phyloP scores from a whole-genome alignment of 106 monocot species.

The Dactylorhiza incarnata region DNA sequence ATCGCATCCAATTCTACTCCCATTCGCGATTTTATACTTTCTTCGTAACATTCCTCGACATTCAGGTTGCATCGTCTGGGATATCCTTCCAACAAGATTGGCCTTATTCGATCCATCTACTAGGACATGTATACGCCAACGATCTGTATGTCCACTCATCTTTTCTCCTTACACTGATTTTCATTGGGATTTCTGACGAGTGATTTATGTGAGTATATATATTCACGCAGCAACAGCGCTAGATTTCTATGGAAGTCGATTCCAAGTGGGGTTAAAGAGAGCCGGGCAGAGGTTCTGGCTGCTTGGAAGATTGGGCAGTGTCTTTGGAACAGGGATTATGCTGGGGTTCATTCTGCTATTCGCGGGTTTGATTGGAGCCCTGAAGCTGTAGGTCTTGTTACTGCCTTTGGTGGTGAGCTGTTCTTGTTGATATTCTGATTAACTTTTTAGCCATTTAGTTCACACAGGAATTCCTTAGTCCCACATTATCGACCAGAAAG shows the following conservation, averaged over 20 bases:
- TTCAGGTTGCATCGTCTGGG: slow-evolving; percentile 63
- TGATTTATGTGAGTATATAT: slow-evolving; percentile 1
- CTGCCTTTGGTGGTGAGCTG: slow-evolving; percentile 56
- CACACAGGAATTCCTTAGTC: too few relatives aligned
- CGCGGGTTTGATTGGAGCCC: slow-evolving; percentile 78
- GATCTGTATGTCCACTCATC: slow-evolving; percentile 53
- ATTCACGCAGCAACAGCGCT: slow-evolving; percentile 62
- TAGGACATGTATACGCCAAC: slow-evolving; percentile 70
- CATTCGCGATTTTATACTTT: background rate
- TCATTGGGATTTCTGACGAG: background rate
- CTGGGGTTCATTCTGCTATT: slow-evolving; percentile 57
- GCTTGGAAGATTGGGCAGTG: slow-evolving; percentile 96
- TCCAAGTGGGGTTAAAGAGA: slow-evolving; percentile 59
- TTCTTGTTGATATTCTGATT: too few relatives aligned
- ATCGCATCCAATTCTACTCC: background rate
- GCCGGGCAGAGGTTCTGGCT: slow-evolving; percentile 45
- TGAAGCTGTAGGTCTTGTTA: slow-evolving; percentile 35
- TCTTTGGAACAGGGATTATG: slow-evolving; percentile 72
- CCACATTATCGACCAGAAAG: too few relatives aligned
- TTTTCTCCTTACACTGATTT: background rate
- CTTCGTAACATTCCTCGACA: background rate
- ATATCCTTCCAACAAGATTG: slow-evolving; percentile 56
- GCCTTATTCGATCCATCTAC: slow-evolving; percentile 88
- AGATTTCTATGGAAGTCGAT: slow-evolving; percentile 93
- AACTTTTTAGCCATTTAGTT: too few relatives aligned